phyloP scores from a whole-genome alignment of 345 rosid genomes.

The Euphorbia peplus region DNA sequence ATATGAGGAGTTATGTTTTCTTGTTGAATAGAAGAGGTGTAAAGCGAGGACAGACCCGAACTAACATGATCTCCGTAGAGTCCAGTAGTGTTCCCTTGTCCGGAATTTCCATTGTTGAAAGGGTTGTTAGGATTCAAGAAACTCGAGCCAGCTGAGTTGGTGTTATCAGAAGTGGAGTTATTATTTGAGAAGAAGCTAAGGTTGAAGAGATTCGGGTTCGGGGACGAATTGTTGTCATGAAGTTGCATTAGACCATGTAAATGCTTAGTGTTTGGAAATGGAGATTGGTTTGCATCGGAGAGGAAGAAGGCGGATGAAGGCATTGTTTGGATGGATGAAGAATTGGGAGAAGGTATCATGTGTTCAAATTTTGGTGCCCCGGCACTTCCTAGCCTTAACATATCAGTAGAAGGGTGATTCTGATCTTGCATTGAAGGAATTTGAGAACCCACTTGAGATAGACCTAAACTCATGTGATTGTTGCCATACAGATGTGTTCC shows the following conservation, averaged over 20 bases:
- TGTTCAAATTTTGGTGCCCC: conserved; percentile 21
- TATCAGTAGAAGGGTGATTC: conserved; percentile 10
- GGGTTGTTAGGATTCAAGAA: conserved; percentile 19
- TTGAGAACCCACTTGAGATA: conserved; percentile 21
- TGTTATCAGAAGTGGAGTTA: background rate
- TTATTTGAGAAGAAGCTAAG: conserved; percentile 17
- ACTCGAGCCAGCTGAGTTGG: conserved; percentile 7
- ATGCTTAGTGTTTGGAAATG: conserved; percentile 13
- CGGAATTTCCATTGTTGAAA: conserved; percentile 8
- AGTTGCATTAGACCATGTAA: conserved; percentile 25
- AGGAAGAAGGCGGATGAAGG: conserved; percentile 18
- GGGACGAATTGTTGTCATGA: conserved; percentile 2
- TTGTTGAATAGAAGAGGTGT: conserved; percentile 13
- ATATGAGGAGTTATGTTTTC: conserved; percentile 8
- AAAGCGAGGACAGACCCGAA: conserved; percentile 2
- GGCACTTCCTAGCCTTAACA: conserved; percentile 8
- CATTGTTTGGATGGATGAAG: conserved; percentile 15
- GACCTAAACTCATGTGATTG: conserved; percentile 19
- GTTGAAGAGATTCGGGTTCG: conserved; percentile 14
- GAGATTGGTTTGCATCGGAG: conserved; percentile 11
- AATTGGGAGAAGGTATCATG: conserved; percentile 12
- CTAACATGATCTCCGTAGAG: conserved; percentile 15
- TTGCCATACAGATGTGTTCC: conserved; percentile 24
- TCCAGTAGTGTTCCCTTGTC: background rate
- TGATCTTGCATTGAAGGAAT: conserved; percentile 20